A percentile compares a stretch with the other conserved stretches of the same genome.
These are phyloP conservation scores for Penicillium roqueforti DNA, from an alignment of 495 filamentous ascomycete species.

Conservation along the genomic window DNA sequence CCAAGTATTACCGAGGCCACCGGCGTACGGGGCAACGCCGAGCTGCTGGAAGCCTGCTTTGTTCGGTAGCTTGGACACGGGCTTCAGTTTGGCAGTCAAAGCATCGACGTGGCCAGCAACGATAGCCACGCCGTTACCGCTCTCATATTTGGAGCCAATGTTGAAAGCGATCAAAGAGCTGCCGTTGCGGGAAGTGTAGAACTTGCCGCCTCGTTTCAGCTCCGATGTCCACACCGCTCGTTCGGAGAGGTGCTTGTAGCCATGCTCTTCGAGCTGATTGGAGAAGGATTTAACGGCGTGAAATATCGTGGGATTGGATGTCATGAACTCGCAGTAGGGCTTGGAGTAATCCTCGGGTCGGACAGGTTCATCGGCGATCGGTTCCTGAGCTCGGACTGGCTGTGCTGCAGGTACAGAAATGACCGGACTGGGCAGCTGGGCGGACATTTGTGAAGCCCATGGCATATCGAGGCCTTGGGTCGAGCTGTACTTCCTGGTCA, in stretches of 20 bases:
- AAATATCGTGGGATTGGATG: slow-evolving; percentile 85
- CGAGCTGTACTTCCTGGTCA: slow-evolving; percentile 27
- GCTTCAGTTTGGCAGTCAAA: slow-evolving; percentile 83
- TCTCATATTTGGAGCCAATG: slow-evolving; percentile 74
- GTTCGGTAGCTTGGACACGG: slow-evolving; percentile 72
- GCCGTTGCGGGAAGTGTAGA: slow-evolving; percentile 81
- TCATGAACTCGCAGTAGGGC: slow-evolving; percentile 86
- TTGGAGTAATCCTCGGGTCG: slow-evolving; percentile 63
- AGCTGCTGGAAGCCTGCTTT: slow-evolving; percentile 86
- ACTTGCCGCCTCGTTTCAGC: slow-evolving; percentile 77
- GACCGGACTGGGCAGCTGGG: slow-evolving; percentile 19
- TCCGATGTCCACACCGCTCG: slow-evolving; percentile 73
- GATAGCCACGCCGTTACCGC: slow-evolving; percentile 77
- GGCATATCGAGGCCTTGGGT: slow-evolving; percentile 20
- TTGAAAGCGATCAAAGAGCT: slow-evolving; percentile 84
- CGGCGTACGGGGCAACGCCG: slow-evolving; percentile 89
- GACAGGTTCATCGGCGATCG: slow-evolving; percentile 20
- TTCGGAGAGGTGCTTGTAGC: slow-evolving; percentile 75
- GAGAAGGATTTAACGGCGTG: slow-evolving; percentile 77
- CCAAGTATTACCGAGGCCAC: slow-evolving; percentile 80
- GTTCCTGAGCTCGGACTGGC: slow-evolving; percentile 11
- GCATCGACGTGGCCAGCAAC: slow-evolving; percentile 92
- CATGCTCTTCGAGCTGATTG: slow-evolving; percentile 61
- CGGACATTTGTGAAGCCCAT: slow-evolving; percentile 23
- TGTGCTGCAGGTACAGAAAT: slow-evolving; percentile 11